Conservation (phyloP, 2,329 filamentous ascomycete genomes). For the Fusarium pininemorale region DNA sequence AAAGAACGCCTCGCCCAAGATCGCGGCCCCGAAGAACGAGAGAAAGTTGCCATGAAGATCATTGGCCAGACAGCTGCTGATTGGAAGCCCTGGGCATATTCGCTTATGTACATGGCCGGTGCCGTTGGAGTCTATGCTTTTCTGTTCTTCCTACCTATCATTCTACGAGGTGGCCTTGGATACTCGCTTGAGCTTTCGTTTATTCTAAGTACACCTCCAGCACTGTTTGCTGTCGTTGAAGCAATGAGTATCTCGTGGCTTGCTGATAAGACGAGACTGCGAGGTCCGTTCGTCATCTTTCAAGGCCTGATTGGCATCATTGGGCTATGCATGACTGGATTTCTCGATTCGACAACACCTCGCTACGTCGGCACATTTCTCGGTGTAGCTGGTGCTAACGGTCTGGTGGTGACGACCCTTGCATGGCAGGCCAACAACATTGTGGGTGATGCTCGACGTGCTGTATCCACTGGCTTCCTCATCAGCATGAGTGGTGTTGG, state of each 20-base stretch:
- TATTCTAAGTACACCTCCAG: constrained; percentile 6
- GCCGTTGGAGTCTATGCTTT: constrained; percentile 27
- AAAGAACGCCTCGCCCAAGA: constrained; percentile 9
- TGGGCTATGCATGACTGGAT: constrained; percentile 24
- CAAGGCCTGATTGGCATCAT: constrained; percentile 24
- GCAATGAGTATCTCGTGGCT: constrained; percentile 28
- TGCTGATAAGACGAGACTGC: constrained; percentile 9
- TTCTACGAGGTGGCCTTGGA: constrained; percentile 12
- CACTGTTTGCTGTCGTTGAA: constrained; percentile 10
- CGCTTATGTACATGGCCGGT: constrained; percentile 27
- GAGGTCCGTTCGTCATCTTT: constrained; percentile 23
- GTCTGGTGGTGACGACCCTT: constrained; percentile 1
- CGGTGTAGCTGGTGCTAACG: constrained; percentile 17
- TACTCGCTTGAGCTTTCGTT: constrained; percentile 23
- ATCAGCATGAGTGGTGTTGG: constrained; percentile 28
- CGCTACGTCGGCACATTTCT: constrained; percentile 26
- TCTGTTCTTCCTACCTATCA: constrained; percentile 12
- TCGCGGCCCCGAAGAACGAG: constrained; percentile 16
- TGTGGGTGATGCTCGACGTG: constrained; percentile 15
- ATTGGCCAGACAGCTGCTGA: constrained; percentile 1
- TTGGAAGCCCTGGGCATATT: constrained; percentile 31
- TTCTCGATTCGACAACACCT: constrained; percentile 5
- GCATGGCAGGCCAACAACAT: constrained; percentile 32
- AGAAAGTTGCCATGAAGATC: constrained; percentile 6
- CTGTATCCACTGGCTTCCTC: constrained; percentile 20